Evolutionary conservation across 768 basidiomycete genomes (phyloP).

Genomic region (Mycena leptocephala): DNA sequence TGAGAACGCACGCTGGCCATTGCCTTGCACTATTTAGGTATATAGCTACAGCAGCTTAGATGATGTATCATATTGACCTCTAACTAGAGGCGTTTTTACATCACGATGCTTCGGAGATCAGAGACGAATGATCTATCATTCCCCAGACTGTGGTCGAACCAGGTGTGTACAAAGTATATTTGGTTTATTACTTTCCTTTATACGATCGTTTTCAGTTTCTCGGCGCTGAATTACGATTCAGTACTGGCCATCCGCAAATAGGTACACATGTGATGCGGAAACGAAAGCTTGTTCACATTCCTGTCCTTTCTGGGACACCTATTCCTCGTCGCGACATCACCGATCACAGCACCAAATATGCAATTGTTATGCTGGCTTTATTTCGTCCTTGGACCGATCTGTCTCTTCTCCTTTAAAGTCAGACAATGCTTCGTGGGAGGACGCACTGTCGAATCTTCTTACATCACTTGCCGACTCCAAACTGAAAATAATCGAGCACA

Average conservation of each 20-base stretch:
- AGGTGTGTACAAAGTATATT: no score
- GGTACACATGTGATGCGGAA: conserved; percentile 8
- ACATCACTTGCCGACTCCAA: neutral
- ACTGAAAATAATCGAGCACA: conserved; percentile 13
- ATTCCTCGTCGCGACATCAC: conserved; percentile 22
- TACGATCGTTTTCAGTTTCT: no score
- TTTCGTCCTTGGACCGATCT: conserved; percentile 25
- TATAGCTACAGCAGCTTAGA: no score
- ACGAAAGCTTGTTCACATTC: neutral
- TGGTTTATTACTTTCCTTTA: no score
- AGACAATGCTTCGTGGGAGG: neutral
- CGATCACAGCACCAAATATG: conserved; percentile 4
- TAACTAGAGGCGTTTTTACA: no score
- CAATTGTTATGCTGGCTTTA: conserved; percentile 26
- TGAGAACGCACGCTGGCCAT: no score
- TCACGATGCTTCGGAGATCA: no score
- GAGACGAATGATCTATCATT: no score
- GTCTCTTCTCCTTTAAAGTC: conserved; percentile 17
- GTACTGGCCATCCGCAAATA: conserved; percentile 19
- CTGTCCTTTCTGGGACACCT: conserved; percentile 23
- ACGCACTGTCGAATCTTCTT: neutral
- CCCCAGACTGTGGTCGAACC: no score
- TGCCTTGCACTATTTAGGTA: no score
- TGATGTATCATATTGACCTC: no score
- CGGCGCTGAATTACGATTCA: conserved; percentile 3